Evolutionary conservation across 108 stramenopile genomes (phyloP).

Genomic region (Skeletonema grethae): DNA sequence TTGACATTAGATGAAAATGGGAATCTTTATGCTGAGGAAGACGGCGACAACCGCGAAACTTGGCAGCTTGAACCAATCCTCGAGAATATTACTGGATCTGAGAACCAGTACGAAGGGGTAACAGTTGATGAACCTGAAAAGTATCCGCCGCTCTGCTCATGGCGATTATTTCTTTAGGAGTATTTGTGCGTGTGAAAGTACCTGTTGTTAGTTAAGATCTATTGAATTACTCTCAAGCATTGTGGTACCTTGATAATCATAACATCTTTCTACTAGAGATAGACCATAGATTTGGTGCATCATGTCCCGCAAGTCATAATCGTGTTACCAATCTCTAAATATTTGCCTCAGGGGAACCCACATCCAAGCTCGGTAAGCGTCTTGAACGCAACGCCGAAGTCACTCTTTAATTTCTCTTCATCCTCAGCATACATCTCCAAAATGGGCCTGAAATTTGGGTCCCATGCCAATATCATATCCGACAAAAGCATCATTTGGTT

Average conservation of each 20-base stretch:
- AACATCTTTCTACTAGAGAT: not conserved
- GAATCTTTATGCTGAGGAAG: constrained; percentile 2
- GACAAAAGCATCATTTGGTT: constrained; percentile 77
- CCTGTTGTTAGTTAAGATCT: not conserved
- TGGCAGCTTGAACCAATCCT: constrained; percentile 31
- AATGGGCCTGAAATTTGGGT: constrained; percentile 51
- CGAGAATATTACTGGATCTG: not conserved
- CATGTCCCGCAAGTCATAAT: not conserved
- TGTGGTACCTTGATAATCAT: not conserved
- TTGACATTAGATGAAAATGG: constrained; percentile 11
- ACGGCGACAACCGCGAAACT: constrained; percentile 3
- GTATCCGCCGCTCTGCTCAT: constrained; percentile 15
- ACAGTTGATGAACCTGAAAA: not conserved
- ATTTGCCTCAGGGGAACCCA: constrained; percentile 11
- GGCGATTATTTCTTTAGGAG: constrained; percentile 9
- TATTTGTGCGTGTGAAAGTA: not conserved
- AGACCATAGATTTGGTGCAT: not conserved
- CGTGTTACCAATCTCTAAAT: not conserved
- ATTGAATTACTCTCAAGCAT: not conserved
- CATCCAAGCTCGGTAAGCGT: constrained; percentile 80
- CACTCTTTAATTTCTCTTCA: constrained; percentile 66
- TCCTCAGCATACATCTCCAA: constrained; percentile 75
- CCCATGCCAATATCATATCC: constrained; percentile 64
- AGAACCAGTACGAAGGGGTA: not conserved
- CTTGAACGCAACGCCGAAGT: constrained; percentile 76